These are phyloP conservation scores for Fusarium keratoplasticum DNA, from an alignment of 2,329 filamentous ascomycete species.

Conservation along the genomic window DNA sequence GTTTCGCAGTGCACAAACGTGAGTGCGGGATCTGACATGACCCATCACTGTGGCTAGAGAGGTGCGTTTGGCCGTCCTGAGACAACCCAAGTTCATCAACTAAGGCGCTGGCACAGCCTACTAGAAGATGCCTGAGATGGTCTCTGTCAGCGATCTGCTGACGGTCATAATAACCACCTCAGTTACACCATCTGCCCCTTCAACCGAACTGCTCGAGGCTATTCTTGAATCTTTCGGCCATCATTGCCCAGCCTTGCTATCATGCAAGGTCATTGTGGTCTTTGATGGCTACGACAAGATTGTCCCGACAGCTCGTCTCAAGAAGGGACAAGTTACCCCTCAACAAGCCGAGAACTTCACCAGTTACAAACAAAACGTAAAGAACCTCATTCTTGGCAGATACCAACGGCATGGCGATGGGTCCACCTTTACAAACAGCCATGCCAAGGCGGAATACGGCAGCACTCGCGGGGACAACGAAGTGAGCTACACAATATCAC, in stretches of 20 bases:
- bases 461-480: conserved; percentile 49
- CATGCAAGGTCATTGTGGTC: conserved; percentile 61
- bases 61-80: not conserved
- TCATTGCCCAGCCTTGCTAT: conserved; percentile 55
- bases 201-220: conserved; percentile 61
- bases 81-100: not conserved
- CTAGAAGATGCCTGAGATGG: conserved; percentile 18
- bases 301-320: conserved; percentile 57
- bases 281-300: conserved; percentile 65
- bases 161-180: conserved; percentile 65
- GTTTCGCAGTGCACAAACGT: not conserved
- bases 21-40: not conserved
- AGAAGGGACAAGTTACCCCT: conserved; percentile 64
- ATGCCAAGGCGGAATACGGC: conserved; percentile 60
- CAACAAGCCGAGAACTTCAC: conserved; percentile 56
- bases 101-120: not conserved
- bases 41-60: not conserved
- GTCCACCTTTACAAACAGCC: conserved; percentile 9
- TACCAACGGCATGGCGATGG: conserved; percentile 8
- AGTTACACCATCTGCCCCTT: conserved; percentile 65
- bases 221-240: conserved; percentile 59
- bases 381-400: conserved; percentile 48
- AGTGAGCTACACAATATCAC: conserved; percentile 52
- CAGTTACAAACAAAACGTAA: conserved; percentile 61
- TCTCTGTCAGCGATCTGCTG: conserved; percentile 12